Conservation (phyloP, 2,329 filamentous ascomycete genomes). For the Coniochaeta sp. region DNA sequence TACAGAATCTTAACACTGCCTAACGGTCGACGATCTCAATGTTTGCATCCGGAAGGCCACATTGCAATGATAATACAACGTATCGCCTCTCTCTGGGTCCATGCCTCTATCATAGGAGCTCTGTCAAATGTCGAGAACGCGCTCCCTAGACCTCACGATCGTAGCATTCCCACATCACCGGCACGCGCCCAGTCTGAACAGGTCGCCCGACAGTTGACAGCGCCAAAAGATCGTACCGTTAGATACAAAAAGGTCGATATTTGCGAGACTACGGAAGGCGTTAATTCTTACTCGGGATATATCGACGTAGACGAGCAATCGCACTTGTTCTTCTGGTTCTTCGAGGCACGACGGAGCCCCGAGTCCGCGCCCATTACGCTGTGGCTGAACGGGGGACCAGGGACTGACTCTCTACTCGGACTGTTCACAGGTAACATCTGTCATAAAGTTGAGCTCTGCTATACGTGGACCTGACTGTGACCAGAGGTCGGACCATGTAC, state of each 20-base stretch:
- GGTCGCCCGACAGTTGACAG: background rate
- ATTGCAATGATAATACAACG: no score
- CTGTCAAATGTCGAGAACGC: background rate
- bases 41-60: no score
- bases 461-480: background rate
- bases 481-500: constrained; percentile 5
- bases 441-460: background rate
- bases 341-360: constrained; percentile 38
- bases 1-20: no score
- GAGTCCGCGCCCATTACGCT: constrained; percentile 22
- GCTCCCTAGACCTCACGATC: background rate
- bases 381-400: constrained; percentile 33
- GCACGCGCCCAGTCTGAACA: background rate
- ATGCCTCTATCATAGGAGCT: no score
- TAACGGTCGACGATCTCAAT: no score
- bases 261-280: constrained; percentile 49
- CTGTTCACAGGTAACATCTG: constrained; percentile 1
- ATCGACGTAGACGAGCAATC: constrained; percentile 52
- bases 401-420: constrained; percentile 9
- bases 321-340: constrained; percentile 61
- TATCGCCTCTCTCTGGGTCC: no score
- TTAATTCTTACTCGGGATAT: constrained; percentile 51
- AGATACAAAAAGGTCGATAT: constrained; percentile 22
- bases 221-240: background rate
- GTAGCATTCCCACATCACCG: no score